Evolutionary conservation across 371 early-diverging fungal species (phyloP).

Genomic region (Funneliformis caledonium): DNA sequence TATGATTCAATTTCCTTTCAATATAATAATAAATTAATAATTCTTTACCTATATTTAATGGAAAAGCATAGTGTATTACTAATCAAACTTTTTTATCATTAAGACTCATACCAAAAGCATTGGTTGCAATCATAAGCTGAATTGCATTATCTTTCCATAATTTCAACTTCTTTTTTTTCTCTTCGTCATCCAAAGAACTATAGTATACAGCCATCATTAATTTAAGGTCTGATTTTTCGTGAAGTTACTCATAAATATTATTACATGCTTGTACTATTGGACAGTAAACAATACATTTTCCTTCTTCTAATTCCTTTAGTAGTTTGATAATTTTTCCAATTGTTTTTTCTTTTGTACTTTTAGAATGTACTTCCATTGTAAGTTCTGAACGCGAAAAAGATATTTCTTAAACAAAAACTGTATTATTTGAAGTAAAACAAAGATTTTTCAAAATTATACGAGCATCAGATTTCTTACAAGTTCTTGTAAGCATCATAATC

Average conservation of each 20-base stretch:
- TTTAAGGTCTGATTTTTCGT: background rate
- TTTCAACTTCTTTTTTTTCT: constrained; percentile 14
- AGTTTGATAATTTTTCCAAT: background rate
- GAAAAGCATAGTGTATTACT: constrained; percentile 6
- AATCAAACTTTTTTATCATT: constrained; percentile 6
- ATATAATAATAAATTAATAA: background rate
- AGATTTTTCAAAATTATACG: background rate
- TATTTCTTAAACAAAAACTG: background rate
- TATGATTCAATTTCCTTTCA: too few relatives aligned
- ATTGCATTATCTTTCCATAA: constrained; percentile 16
- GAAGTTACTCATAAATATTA: too few relatives aligned
- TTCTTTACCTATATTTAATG: constrained; percentile 2
- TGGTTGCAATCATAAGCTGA: background rate
- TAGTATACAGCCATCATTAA: background rate
- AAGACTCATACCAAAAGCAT: constrained; percentile 8
- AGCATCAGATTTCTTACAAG: background rate
- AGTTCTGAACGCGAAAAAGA: background rate
- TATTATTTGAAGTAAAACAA: background rate
- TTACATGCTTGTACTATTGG: background rate
- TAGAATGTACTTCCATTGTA: background rate
- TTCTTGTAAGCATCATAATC: background rate
- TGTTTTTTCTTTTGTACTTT: background rate
- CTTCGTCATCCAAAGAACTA: background rate
- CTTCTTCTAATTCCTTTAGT: background rate
- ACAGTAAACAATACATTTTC: background rate